Evolutionary conservation across 1,284 basidiomycete species (phyloP), one percentile per base, ranked within the genome.

Genomic region (Trametes versicolor): DNA sequence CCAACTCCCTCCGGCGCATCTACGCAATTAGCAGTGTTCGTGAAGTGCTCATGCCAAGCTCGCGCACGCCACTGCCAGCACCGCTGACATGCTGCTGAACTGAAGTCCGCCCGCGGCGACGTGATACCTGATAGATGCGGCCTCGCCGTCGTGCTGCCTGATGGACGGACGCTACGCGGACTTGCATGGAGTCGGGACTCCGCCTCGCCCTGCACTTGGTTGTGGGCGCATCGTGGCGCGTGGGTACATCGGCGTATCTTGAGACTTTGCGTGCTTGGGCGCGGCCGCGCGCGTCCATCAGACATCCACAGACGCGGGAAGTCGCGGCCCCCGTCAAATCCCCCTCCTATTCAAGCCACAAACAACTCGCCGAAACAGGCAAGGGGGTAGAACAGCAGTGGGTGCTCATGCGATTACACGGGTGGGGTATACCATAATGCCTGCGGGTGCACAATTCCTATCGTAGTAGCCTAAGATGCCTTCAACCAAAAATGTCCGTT

Each of bases 401-500:
- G 15, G 17, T 48, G 10, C 23, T 10, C 7, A 27, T 48, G 47
- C 8, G 12, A 48, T 48, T 48, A 48, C 47, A 48, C 47, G 47
- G 47, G 27, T 12, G 27, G 50, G 50, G 50, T 52, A 52, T 52
- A 52, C 50, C 50, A 52, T 52, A 52, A n/a, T 50, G 29, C 25
- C 27, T 43, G 19, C n/a, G n/a, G n/a, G n/a, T n/a, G n/a, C 41
- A 43, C 41, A 21, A 5, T 48, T 9, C 4, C 7, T 48, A 15
- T 32, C 29, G 29, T 34, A 32, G 29, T 34, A 52, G 15, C 25
- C 29, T 36, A 21, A 17, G 29, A 12, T 19, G 15, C 8, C 47
- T 48, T 23, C 21, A 15, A 43, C 19, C 41, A 13, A 13, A 3
- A 43, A 43, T 7, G 41, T 43, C 41, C 41, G 19, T 19, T 43